Evolutionary conservation across 208 protist species (phyloP), one percentile per base, ranked within the genome.

Genomic region (Leishmania turanica): DNA sequence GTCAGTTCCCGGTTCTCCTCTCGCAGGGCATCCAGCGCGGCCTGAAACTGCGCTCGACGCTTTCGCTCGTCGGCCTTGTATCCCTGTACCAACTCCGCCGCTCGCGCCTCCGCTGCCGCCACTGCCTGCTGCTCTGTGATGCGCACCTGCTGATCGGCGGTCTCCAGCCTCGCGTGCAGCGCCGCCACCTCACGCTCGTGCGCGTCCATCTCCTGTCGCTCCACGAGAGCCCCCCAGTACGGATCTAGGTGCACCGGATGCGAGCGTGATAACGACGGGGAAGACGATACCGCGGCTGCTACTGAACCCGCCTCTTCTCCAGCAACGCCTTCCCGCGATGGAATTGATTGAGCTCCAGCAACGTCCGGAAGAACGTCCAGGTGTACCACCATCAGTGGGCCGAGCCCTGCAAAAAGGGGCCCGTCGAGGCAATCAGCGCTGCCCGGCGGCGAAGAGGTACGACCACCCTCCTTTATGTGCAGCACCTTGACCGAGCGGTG

Each of bases 1-100:
- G 71, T 82, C 65, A 95, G 76, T n/a, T 90, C 85, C 3, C 77
- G 70, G 65, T 93, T 93, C 79, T 93, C 89, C 53, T 89, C 87
- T 1, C 87, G 80, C 40, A 95, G 80, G 31, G 73, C 64, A 74
- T 86, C 80, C 27, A 95, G 81, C 27, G 84, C 71, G 40, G 84
- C 58, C 71, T 95, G 88, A 56, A 93, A 93, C 85, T 91, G 76
- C 68, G 82, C 70, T 0, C 89, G 86, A 37, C 76, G 85, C 68
- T 68, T 68, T 13, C 85, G 86, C 80, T 89, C 87, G 9, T 93
- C 89, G 40, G 82, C 83, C n/a, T 83, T 76, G 51, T 86, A 84
- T 31, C 15, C 72, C 15, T 77, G 40, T n/a, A 88, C 72, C 15
- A 90, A 45, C 42, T 83, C 77, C 54, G 64, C 75, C 3, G 82